Evolutionary conservation across 352 stramenopile species (phyloP).

Genomic region (Globisporangium alternatum): DNA sequence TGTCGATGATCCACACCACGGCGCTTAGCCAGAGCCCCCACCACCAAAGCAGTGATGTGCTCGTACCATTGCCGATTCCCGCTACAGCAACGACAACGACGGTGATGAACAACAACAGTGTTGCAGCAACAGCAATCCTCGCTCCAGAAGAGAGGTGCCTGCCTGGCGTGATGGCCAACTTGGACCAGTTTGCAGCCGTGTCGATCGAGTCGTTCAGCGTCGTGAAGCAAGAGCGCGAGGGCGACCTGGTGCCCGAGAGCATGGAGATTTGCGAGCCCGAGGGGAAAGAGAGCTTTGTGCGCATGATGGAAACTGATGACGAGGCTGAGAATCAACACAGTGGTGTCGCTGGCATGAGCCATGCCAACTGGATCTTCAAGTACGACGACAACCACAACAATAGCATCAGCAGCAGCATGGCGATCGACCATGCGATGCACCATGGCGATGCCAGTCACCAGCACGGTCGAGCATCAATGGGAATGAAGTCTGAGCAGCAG

Average conservation of each 20-base stretch:
- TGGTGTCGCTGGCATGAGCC: too few species aligned
- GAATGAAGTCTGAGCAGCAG: background rate
- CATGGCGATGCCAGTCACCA: background rate
- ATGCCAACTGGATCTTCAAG: conserved; percentile 3
- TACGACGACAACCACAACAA: background rate
- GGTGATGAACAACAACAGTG: background rate
- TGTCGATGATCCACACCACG: conserved; percentile 42
- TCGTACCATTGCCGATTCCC: conserved; percentile 1
- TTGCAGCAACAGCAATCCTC: background rate
- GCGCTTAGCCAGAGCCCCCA: background rate
- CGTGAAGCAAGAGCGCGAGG: conserved; percentile 8
- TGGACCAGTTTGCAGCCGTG: conserved; percentile 14
- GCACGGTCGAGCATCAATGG: background rate
- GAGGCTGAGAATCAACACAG: background rate
- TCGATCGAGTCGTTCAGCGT: conserved; percentile 13
- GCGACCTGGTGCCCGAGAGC: conserved; percentile 9
- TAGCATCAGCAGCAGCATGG: conserved; percentile 6
- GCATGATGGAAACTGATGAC: conserved; percentile 2
- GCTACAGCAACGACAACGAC: background rate
- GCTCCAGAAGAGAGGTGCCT: background rate
- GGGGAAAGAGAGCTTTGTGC: conserved; percentile 11
- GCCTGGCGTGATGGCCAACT: conserved; percentile 4
- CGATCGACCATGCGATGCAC: background rate
- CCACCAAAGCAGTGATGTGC: background rate
- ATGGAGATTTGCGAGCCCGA: conserved; percentile 14